Conservation (phyloP, 805 yeast genomes). For the Metschnikowia lachancei region DNA sequence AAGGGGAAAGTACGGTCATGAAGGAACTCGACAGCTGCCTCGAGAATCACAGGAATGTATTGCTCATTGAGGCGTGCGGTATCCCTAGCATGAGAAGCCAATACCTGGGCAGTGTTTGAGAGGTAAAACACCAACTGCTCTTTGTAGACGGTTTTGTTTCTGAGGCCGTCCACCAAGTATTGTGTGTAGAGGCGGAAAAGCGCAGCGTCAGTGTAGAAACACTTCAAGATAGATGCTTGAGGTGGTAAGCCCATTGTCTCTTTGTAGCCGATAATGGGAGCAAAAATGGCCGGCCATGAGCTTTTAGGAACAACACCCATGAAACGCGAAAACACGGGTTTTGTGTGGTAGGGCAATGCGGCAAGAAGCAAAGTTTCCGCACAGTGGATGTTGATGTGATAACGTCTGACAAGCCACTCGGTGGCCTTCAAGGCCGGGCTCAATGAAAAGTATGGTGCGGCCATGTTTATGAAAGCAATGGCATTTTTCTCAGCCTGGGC, state of each 20-base stretch:
- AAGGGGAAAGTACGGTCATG: slow-evolving; percentile 18
- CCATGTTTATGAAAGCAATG: slow-evolving; percentile 66
- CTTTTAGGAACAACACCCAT: slow-evolving; percentile 63
- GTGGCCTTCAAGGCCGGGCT: slow-evolving; percentile 76
- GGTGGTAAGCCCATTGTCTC: slow-evolving; percentile 64
- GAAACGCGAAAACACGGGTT: slow-evolving; percentile 71
- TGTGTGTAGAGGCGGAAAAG: slow-evolving; percentile 65
- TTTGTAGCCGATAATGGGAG: slow-evolving; percentile 68
- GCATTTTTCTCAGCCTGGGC: slow-evolving; percentile 73
- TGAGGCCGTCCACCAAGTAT: slow-evolving; percentile 49
- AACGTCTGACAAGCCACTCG: slow-evolving; percentile 95
- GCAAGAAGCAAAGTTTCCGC: slow-evolving; percentile 70
- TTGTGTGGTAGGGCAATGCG: slow-evolving; percentile 75
- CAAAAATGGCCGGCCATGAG: slow-evolving; percentile 71
- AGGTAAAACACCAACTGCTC: slow-evolving; percentile 77
- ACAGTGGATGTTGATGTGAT: slow-evolving; percentile 77
- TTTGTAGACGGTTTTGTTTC: slow-evolving; percentile 58
- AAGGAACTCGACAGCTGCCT: slow-evolving; percentile 55
- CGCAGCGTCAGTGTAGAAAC: slow-evolving; percentile 63
- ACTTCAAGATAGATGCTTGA: slow-evolving; percentile 63
- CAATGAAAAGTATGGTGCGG: slow-evolving; percentile 73
- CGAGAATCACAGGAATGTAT: slow-evolving; percentile 55
- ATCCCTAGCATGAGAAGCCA: slow-evolving; percentile 58
- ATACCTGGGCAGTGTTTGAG: slow-evolving; percentile 62
- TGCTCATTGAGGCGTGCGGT: slow-evolving; percentile 44